A percentile compares a stretch with the other conserved stretches of the same genome.
Evolutionary conservation across 352 stramenopile genomes (phyloP).

Genomic region (Peronosclerospora sorghi): DNA sequence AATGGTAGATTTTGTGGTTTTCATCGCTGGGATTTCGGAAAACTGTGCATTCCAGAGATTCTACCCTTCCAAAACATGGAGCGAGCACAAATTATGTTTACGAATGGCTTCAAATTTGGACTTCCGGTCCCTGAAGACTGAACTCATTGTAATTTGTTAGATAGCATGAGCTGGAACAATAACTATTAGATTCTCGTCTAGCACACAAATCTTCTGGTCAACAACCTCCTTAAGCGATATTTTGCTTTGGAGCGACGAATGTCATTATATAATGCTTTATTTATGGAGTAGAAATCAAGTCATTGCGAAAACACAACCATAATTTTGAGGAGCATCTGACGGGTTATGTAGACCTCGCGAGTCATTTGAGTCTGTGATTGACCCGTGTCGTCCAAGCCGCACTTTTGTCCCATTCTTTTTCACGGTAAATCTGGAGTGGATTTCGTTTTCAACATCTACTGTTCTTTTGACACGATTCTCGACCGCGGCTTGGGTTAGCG

Average conservation of each 20-base stretch:
- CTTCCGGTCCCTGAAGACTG: conserved; percentile 1
- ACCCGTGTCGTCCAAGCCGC: conserved; percentile 25
- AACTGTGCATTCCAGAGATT: conserved; percentile 22
- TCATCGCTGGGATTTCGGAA: conserved; percentile 43
- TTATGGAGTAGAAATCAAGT: conserved; percentile 53
- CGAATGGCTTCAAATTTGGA: conserved; percentile 4
- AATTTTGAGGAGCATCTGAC: conserved; percentile 49
- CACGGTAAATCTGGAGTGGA: conserved; percentile 61
- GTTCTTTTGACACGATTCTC: conserved; percentile 19
- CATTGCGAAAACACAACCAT: conserved; percentile 32
- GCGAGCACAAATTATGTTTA: conserved; percentile 47
- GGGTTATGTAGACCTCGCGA: conserved; percentile 33
- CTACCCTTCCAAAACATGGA: conserved; percentile 27
- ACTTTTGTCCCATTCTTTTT: conserved; percentile 30
- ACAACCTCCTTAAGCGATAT: conserved; percentile 9
- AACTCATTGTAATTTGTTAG: conserved; percentile 9
- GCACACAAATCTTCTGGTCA: conserved; percentile 6
- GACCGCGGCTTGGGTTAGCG: conserved; percentile 51
- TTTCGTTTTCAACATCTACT: conserved; percentile 56
- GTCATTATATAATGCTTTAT: conserved; percentile 36
- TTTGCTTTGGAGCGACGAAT: conserved; percentile 31
- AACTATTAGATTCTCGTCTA: conserved; percentile 28
- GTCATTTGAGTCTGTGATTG: conserved; percentile 45
- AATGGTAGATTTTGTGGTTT: conserved; percentile 46
- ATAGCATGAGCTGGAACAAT: conserved; percentile 34